Conservation (phyloP, 176 grass and related monocot genomes). For the Oryza nivara region DNA sequence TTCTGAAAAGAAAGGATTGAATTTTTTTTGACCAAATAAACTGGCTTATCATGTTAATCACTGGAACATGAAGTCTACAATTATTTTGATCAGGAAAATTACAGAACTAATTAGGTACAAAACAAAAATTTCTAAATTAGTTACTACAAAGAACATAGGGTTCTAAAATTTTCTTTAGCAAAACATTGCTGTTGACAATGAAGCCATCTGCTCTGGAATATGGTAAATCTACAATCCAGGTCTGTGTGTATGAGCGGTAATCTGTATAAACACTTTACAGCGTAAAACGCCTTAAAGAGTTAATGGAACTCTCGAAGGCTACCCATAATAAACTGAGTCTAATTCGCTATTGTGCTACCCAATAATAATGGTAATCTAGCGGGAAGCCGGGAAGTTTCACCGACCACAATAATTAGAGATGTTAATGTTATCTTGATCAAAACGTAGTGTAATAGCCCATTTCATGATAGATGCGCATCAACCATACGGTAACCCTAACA, state of each 20-base stretch:
- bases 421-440: background rate
- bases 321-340: background rate
- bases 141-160: background rate
- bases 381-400: background rate
- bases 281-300: background rate
- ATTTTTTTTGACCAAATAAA: background rate
- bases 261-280: slow-evolving; percentile 4
- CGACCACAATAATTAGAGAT: background rate
- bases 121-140: background rate
- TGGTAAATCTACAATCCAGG: background rate
- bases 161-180: background rate
- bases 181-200: background rate
- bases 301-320: background rate
- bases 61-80: background rate
- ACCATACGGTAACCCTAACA: background rate
- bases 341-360: background rate
- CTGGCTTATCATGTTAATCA: slow-evolving; percentile 5
- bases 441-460: background rate
- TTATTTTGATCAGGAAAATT: background rate
- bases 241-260: background rate
- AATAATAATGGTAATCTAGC: background rate
- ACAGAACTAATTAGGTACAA: background rate
- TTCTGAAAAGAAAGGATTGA: slow-evolving; percentile 40
- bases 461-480: background rate
- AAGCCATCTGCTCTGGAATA: background rate